Evolutionary conservation across 2,329 filamentous ascomycete genomes (phyloP).

Genomic region (Cordyceps cicadae): DNA sequence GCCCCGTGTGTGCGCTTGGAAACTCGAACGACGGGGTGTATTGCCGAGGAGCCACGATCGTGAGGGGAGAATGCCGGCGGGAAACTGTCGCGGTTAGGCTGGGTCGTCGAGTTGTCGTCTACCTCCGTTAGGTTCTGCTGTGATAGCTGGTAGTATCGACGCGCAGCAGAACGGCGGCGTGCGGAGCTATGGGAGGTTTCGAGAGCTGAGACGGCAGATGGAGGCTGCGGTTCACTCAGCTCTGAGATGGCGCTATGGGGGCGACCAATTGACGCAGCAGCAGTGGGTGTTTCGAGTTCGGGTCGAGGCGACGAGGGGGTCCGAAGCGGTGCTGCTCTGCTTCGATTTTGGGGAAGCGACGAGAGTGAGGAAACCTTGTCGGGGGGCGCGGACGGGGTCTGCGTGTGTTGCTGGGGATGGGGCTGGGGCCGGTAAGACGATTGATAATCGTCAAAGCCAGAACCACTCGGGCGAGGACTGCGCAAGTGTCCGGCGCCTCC

Average conservation of each 20-base stretch:
- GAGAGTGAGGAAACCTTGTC: slow-evolving; percentile 29
- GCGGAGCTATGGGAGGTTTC: slow-evolving; percentile 23
- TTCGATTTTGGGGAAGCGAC: slow-evolving; percentile 38
- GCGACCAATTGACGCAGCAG: slow-evolving; percentile 41
- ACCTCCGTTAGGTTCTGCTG: slow-evolving; percentile 44
- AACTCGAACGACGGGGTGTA: slow-evolving; percentile 52
- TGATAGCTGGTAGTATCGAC: slow-evolving; percentile 31
- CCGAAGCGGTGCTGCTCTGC: slow-evolving; percentile 44
- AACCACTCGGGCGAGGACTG: slow-evolving; percentile 8
- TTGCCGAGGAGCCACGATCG: slow-evolving; percentile 24
- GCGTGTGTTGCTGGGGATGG: slow-evolving; percentile 7
- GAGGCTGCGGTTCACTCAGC: slow-evolving; percentile 10
- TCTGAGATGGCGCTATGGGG: slow-evolving; percentile 29
- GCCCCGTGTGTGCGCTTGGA: slow-evolving; percentile 81
- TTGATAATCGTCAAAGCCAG: slow-evolving; percentile 8
- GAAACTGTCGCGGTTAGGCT: slow-evolving; percentile 19
- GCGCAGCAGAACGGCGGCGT: slow-evolving; percentile 15
- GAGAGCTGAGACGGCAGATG: slow-evolving; percentile 30
- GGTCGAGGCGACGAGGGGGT: slow-evolving; percentile 33
- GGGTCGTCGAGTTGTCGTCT: slow-evolving; percentile 31
- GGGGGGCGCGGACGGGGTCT: not conserved
- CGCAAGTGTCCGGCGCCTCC: slow-evolving; percentile 12
- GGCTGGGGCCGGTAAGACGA: not conserved
- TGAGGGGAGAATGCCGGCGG: slow-evolving; percentile 24
- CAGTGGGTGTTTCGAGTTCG: slow-evolving; percentile 35